Evolutionary conservation across 163 green algal genomes (phyloP), one percentile per base, ranked within the genome.

Genomic region (Chlorella variabilis): DNA sequence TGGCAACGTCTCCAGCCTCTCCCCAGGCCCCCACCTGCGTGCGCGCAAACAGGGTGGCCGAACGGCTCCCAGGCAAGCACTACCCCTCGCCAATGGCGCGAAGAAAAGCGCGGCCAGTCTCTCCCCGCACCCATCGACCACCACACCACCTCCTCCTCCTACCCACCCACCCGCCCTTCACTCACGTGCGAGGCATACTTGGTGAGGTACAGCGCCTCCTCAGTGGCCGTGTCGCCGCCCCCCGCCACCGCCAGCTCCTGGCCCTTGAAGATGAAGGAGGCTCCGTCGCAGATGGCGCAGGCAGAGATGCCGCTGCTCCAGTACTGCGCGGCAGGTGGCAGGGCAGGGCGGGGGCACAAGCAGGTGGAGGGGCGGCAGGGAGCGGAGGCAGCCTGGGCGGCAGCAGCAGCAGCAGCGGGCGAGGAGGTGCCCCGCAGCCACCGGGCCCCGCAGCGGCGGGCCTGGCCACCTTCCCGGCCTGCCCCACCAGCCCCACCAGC

Each of bases 181-280:
- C 39, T 71, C 75, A 81, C 58, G n/a, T 93, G 87, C 33, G 81
- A 92, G 15, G 84, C 95, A 82, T 99, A 99, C 89, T 99, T 99
- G 62, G 96, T 99, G 3, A 99, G 90, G 89, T 99, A 99, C n/a
- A 99, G 66, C 1, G 97, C 95, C 88, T 99, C 97, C 87, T 99
- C 97, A 7, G 90, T 90, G 17, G 97, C 97, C 18, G 96, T 98
- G 90, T 99, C 97, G 1, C 97, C 90, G 61, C 97, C 97, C 42
- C 97, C 97, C 41, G 98, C 97, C 17, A 99, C 97, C 62, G 97
- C 97, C 71, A 99, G 87, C 75, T 97, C 90, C 56, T 94, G 86
- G 36, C 90, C 88, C 85, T 96, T 96, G 87, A 99, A 99, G 56
- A 96, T 89, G 5, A 91, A 93, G 69, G 84, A 94, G 17, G 97